Evolutionary conservation across 164 flowering plant genomes (phyloP).

Genomic region (Piper betle): DNA sequence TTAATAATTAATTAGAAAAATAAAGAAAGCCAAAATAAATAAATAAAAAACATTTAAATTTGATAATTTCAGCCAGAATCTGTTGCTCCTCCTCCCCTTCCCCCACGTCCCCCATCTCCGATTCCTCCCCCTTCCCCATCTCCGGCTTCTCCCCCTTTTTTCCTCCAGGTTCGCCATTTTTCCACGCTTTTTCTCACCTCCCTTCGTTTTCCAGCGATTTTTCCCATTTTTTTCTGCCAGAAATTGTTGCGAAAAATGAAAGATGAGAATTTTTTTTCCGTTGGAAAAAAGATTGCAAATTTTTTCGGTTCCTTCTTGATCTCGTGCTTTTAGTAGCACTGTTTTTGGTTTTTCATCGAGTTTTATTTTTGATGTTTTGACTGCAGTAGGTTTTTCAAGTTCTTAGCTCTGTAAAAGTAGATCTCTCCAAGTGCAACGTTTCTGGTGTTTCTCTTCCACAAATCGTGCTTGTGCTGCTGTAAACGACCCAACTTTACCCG

Average conservation of each 20-base stretch:
- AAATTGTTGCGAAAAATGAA: conserved; percentile 2
- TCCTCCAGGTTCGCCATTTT: conserved; percentile 13
- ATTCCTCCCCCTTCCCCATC: conserved; percentile 4
- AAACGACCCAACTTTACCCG: no score
- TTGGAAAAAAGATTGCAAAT: neutral
- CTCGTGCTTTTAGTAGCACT: neutral
- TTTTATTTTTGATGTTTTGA: no score
- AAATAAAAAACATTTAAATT: no score
- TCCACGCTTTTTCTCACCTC: conserved; percentile 1
- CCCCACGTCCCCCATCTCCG: conserved; percentile 5
- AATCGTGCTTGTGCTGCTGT: no score
- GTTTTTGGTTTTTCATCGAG: no score
- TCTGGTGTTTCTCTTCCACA: no score
- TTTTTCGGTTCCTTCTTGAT: conserved; percentile 1
- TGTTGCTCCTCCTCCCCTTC: neutral
- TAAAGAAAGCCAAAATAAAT: no score
- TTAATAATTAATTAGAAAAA: no score
- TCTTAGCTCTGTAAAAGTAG: no score
- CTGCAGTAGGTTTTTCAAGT: no score
- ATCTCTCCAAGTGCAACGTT: no score
- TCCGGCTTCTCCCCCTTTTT: neutral
- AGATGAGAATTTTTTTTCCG: neutral
- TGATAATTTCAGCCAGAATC: neutral
- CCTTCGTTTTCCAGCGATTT: conserved; percentile 4
- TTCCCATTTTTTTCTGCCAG: conserved; percentile 5